Percentiles rank a stretch among this genome's conserved stretches.
Evolutionary conservation across 805 yeast species (phyloP).

Genomic region (Yamadazyma akitaensis): DNA sequence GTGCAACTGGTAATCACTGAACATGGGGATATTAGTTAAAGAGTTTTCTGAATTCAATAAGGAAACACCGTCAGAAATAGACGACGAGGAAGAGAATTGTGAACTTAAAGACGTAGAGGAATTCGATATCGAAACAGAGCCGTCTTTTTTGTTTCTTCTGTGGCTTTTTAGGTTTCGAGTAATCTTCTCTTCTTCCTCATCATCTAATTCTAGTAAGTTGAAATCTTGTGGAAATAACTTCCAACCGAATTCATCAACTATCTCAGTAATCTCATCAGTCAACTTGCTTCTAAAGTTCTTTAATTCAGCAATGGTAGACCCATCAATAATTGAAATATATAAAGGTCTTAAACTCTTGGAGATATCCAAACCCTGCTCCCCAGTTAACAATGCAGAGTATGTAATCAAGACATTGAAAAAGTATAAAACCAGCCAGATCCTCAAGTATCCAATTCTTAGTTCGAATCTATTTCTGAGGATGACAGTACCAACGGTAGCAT

Average conservation of each 20-base stretch:
- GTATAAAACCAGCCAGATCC: conserved; percentile 48
- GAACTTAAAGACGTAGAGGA: conserved; percentile 13
- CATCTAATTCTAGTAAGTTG: conserved; percentile 48
- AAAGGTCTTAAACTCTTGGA: conserved; percentile 81
- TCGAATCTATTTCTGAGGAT: conserved; percentile 22
- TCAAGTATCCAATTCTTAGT: conserved; percentile 23
- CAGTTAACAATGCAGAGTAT: conserved; percentile 85
- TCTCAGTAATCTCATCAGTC: conserved; percentile 69
- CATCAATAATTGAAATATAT: conserved; percentile 59
- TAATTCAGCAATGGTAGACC: conserved; percentile 54
- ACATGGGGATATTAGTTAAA: conserved; percentile 61
- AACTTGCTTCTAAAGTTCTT: conserved; percentile 60
- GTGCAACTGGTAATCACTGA: conserved; percentile 48
- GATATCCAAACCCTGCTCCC: conserved; percentile 91
- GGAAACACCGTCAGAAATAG: conserved; percentile 59
- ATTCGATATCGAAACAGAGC: conserved; percentile 6
- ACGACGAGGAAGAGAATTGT: conserved; percentile 24
- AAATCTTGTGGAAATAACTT: conserved; percentile 79
- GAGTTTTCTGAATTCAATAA: conserved; percentile 61
- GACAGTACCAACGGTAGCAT: conserved; percentile 61
- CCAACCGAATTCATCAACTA: conserved; percentile 80
- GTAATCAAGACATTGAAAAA: conserved; percentile 69
- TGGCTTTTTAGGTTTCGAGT: conserved; percentile 51
- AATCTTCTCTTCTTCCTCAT: conserved; percentile 30
- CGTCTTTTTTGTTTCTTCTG: conserved; percentile 30